Evolutionary conservation across 2,329 filamentous ascomycete species (phyloP).

Genomic region (Aspergillus vadensis): DNA sequence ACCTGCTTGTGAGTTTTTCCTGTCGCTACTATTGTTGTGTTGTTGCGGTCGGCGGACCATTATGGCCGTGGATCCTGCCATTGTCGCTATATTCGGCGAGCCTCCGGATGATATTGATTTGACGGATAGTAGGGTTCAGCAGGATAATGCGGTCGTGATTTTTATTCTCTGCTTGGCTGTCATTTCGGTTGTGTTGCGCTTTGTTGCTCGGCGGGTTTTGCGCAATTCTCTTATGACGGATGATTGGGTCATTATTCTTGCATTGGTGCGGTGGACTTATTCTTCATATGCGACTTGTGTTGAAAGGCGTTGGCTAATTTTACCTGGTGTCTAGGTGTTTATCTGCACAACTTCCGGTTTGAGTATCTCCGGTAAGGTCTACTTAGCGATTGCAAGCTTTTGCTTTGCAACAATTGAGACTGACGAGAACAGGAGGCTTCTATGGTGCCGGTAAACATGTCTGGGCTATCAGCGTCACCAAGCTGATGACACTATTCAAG

Average conservation of each 20-base stretch:
- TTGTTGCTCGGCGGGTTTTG: conserved; percentile 10
- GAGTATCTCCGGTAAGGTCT: conserved; percentile 7
- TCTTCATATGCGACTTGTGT: background rate
- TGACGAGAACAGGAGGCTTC: conserved; percentile 6
- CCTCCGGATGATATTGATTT: conserved; percentile 14
- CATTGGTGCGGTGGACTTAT: conserved; percentile 10
- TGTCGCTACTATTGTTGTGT: background rate
- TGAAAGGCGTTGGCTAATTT: too few species aligned
- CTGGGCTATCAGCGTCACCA: conserved; percentile 10
- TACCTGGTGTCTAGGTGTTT: background rate
- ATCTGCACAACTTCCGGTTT: conserved; percentile 12
- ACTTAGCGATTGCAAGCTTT: too few species aligned
- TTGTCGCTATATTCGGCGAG: conserved; percentile 17
- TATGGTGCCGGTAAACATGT: conserved; percentile 16
- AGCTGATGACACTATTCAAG: conserved; percentile 12
- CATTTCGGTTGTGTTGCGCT: conserved; percentile 15
- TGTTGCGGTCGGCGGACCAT: background rate
- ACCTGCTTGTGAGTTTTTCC: background rate
- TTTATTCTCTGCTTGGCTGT: conserved; percentile 12
- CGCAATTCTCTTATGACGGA: conserved; percentile 15
- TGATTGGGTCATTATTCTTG: conserved; percentile 18
- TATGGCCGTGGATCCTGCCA: conserved; percentile 19
- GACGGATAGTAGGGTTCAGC: conserved; percentile 1
- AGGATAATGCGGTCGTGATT: conserved; percentile 17
- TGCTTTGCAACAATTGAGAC: background rate